phyloP scores from a whole-genome alignment of 441 rosid species.

The Dalechampia spathulata region DNA sequence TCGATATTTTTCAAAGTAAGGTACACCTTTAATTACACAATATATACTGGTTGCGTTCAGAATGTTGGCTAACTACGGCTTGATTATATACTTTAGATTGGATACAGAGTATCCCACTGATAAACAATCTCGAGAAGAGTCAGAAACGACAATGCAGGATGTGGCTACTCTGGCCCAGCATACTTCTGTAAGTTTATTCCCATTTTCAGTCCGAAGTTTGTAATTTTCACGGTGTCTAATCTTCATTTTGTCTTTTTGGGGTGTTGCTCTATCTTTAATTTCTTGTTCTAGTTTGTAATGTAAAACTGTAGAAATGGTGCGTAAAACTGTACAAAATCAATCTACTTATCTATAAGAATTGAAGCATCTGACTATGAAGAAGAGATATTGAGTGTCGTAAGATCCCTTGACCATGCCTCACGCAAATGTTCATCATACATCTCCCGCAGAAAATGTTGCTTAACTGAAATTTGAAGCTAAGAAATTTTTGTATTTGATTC shows the following conservation, averaged over 20 bases:
- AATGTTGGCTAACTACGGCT: conserved; percentile 18
- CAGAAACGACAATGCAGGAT: conserved; percentile 55
- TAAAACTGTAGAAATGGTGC: background rate
- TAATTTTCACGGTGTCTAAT: background rate
- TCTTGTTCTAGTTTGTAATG: too few relatives aligned
- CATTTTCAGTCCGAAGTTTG: conserved; percentile 3
- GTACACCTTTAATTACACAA: conserved; percentile 7
- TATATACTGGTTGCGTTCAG: background rate
- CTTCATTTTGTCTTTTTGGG: background rate
- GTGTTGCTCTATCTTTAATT: conserved; percentile 7
- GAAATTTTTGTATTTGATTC: background rate
- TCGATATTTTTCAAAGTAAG: conserved; percentile 65
- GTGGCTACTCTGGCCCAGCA: conserved; percentile 57
- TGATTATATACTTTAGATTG: conserved; percentile 41
- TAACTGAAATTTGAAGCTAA: background rate
- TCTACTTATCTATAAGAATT: background rate
- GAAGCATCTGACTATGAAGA: background rate
- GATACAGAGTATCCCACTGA: conserved; percentile 36
- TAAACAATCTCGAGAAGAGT: conserved; percentile 37
- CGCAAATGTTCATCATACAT: background rate
- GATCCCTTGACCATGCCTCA: background rate
- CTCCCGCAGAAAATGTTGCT: background rate
- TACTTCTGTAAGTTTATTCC: conserved; percentile 59
- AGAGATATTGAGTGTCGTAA: background rate
- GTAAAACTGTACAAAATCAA: background rate